phyloP scores from a whole-genome alignment of 176 grass and related monocot species.

The Cenchrus americanus region DNA sequence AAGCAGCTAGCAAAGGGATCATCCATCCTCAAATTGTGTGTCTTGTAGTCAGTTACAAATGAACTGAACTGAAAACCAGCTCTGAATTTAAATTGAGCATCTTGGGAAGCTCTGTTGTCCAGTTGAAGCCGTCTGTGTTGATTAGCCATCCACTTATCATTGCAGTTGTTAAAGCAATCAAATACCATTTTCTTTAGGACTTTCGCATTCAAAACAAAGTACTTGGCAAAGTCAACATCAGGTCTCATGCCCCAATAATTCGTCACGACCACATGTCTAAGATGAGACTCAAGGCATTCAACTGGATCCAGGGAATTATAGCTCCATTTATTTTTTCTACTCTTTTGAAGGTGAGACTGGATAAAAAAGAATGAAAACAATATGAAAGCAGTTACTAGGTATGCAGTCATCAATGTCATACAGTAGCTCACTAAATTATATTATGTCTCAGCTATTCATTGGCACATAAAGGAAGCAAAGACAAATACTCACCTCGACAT shows the following conservation, averaged over 20 bases:
- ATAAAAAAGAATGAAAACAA: background rate
- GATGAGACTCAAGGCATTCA: constrained; percentile 25
- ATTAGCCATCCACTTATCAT: constrained; percentile 20
- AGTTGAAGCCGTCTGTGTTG: background rate
- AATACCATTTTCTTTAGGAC: constrained; percentile 14
- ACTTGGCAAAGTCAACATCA: constrained; percentile 37
- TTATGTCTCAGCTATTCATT: too few species aligned
- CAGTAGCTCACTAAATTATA: too few species aligned
- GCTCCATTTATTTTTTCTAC: background rate
- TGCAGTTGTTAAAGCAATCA: background rate
- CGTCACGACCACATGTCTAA: background rate
- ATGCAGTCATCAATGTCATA: too few species aligned
- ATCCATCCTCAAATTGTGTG: too few species aligned
- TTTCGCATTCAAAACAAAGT: constrained; percentile 34
- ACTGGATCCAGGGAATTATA: background rate
- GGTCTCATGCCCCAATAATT: constrained; percentile 13
- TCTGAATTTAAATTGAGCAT: constrained; percentile 18
- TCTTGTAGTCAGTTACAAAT: too few species aligned
- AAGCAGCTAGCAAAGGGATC: too few species aligned
- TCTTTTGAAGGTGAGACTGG: background rate
- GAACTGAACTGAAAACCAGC: too few species aligned
- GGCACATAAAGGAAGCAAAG: too few species aligned
- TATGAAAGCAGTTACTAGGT: too few species aligned
- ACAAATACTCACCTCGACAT: too few species aligned
- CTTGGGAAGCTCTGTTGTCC: background rate